These are phyloP conservation scores for Hypericum perforatum DNA, from an alignment of 345 rosid species.

Conservation along the genomic window DNA sequence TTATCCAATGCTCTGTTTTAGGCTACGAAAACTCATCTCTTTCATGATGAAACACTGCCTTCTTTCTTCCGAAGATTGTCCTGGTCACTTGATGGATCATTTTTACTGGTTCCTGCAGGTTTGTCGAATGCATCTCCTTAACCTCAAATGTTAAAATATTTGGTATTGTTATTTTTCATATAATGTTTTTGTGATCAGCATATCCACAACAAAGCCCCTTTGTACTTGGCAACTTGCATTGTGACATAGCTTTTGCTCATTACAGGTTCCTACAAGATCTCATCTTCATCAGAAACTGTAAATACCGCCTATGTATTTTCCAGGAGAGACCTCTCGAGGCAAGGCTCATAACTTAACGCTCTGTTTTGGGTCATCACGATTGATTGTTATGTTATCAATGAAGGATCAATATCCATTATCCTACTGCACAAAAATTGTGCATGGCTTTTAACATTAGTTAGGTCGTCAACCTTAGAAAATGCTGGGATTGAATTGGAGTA, in stretches of 20 bases:
- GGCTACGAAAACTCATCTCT: constrained; percentile 61
- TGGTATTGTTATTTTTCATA: no score
- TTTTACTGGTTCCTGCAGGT: constrained; percentile 92
- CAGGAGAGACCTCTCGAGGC: constrained; percentile 87
- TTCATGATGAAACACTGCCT: constrained; percentile 89
- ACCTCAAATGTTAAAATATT: no score
- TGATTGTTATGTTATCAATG: constrained; percentile 1
- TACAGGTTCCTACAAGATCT: constrained; percentile 66
- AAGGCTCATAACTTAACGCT: constrained; percentile 11
- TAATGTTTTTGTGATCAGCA: no score
- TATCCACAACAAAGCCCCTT: neutral
- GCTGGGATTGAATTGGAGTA: no score
- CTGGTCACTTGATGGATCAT: constrained; percentile 98
- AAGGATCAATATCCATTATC: neutral
- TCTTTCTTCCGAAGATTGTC: constrained; percentile 95
- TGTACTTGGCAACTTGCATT: neutral
- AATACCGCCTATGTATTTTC: constrained; percentile 80
- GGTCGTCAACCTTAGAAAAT: no score
- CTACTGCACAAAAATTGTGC: neutral
- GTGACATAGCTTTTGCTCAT: constrained; percentile 7
- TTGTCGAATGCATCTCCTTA: neutral
- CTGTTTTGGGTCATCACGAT: neutral
- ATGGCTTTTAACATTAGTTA: neutral
- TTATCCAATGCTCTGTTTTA: constrained; percentile 17
- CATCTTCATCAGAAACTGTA: constrained; percentile 48